Percentiles rank a stretch among this genome's conserved stretches.
Evolutionary conservation across 805 yeast genomes (phyloP).

Genomic region (Starmerella apicola): DNA sequence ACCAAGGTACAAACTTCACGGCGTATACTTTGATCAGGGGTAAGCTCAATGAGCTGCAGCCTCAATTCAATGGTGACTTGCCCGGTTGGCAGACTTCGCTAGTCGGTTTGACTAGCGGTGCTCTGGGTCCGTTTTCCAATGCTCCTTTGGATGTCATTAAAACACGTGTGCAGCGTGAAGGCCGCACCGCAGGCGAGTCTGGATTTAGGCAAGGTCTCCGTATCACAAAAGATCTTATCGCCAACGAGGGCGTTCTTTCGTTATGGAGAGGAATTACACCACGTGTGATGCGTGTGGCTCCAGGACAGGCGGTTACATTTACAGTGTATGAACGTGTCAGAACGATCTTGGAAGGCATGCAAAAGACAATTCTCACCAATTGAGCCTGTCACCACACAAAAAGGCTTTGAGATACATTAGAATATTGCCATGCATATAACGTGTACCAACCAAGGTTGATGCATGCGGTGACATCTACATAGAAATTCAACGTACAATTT

Average conservation of each 20-base stretch:
- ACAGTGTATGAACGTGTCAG: constrained; percentile 89
- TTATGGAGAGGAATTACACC: constrained; percentile 97
- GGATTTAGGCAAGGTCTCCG: constrained; percentile 68
- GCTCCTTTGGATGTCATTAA: constrained; percentile 96
- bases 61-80: constrained; percentile 42
- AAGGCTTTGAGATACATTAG: too few species aligned
- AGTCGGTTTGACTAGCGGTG: constrained; percentile 88
- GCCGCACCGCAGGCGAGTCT: constrained; percentile 46
- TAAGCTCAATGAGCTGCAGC: constrained; percentile 43
- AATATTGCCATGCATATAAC: too few species aligned
- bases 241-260: constrained; percentile 80
- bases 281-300: constrained; percentile 97
- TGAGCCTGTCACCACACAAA: too few species aligned
- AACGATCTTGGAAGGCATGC: constrained; percentile 34
- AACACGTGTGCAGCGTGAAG: constrained; percentile 89
- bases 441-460: too few species aligned
- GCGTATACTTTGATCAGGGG: constrained; percentile 75
- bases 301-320: constrained; percentile 97
- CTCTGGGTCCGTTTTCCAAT: constrained; percentile 92
- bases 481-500: too few species aligned
- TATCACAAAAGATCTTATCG: constrained; percentile 67
- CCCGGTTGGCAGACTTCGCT: constrained; percentile 92
- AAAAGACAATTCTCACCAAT: constrained; percentile 5
- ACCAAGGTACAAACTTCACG: constrained; percentile 97
- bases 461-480: too few species aligned